Conservation (phyloP, 192 early-diverging fungal genomes). For the Pecoramyces ruminantium region DNA sequence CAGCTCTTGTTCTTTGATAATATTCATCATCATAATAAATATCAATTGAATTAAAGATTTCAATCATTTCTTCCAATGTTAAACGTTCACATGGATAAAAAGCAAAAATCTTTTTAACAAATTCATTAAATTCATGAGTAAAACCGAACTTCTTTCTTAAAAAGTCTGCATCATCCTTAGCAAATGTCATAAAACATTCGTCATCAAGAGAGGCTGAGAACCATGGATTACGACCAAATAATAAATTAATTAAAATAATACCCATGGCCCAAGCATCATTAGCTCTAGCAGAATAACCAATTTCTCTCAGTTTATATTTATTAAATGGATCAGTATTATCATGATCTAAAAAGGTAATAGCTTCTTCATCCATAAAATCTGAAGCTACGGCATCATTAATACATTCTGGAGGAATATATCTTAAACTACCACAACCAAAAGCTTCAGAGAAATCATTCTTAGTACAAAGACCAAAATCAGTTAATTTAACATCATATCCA, state of each 20-base stretch:
- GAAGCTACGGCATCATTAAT: background rate
- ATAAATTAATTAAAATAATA: slow-evolving; percentile 74
- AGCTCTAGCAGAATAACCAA: slow-evolving; percentile 42
- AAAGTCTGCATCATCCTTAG: background rate
- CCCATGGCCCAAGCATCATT: slow-evolving; percentile 84
- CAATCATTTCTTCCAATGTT: background rate
- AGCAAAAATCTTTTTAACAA: background rate
- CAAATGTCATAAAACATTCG: background rate
- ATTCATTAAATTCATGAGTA: background rate
- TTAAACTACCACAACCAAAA: slow-evolving; percentile 69
- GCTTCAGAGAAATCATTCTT: slow-evolving; percentile 51
- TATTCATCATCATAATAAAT: background rate
- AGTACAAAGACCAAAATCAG: slow-evolving; percentile 8
- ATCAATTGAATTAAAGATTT: background rate
- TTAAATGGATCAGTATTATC: background rate
- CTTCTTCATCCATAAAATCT: background rate
- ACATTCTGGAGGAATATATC: slow-evolving; percentile 73
- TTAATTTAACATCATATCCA: background rate
- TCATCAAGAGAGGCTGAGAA: background rate
- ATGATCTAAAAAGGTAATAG: background rate
- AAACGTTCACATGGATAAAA: background rate
- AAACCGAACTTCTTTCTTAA: background rate
- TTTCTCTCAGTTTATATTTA: slow-evolving; percentile 7
- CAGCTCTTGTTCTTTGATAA: background rate
- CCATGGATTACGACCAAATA: slow-evolving; percentile 72